phyloP scores from a whole-genome alignment of 1,284 basidiomycete species.

The Cutaneotrichosporon mucoides region DNA sequence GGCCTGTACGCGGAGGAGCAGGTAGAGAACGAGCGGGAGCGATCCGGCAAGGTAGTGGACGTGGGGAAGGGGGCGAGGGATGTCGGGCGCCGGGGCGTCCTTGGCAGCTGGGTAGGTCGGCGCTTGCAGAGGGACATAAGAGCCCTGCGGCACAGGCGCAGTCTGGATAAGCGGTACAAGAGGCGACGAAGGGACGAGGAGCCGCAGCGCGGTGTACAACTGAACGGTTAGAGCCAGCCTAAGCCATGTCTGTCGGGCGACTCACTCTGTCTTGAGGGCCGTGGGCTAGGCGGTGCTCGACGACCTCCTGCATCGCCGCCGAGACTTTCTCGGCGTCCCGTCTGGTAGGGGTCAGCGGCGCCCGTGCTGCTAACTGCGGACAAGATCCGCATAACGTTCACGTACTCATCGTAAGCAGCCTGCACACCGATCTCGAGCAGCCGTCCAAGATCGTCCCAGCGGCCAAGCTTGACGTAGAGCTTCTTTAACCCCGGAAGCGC shows the following conservation, averaged over 20 bases:
- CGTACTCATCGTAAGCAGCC: slow-evolving; percentile 59
- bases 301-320: slow-evolving; percentile 68
- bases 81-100: slow-evolving; percentile 47
- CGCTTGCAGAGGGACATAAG: slow-evolving; percentile 39
- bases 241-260: background rate
- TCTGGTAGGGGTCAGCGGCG: no score
- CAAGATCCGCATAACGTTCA: background rate
- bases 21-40: slow-evolving; percentile 50
- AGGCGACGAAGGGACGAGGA: slow-evolving; percentile 71
- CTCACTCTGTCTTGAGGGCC: slow-evolving; percentile 61
- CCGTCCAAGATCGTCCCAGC: slow-evolving; percentile 61
- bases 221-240: slow-evolving; percentile 47
- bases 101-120: slow-evolving; percentile 66
- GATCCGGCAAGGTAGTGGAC: slow-evolving; percentile 51
- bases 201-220: slow-evolving; percentile 64
- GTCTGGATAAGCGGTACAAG: slow-evolving; percentile 62
- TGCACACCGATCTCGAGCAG: slow-evolving; percentile 57
- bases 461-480: slow-evolving; percentile 62
- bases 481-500: slow-evolving; percentile 70
- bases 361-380: slow-evolving; percentile 50
- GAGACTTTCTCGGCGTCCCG: slow-evolving; percentile 75
- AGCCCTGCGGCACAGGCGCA: slow-evolving; percentile 57
- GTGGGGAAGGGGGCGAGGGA: slow-evolving; percentile 44
- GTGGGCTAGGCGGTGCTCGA: slow-evolving; percentile 61
- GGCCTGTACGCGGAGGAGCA: slow-evolving; percentile 54